These are phyloP conservation scores for Penicillium cosmopolitanum DNA, from an alignment of 495 filamentous ascomycete species.

Conservation along the genomic window DNA sequence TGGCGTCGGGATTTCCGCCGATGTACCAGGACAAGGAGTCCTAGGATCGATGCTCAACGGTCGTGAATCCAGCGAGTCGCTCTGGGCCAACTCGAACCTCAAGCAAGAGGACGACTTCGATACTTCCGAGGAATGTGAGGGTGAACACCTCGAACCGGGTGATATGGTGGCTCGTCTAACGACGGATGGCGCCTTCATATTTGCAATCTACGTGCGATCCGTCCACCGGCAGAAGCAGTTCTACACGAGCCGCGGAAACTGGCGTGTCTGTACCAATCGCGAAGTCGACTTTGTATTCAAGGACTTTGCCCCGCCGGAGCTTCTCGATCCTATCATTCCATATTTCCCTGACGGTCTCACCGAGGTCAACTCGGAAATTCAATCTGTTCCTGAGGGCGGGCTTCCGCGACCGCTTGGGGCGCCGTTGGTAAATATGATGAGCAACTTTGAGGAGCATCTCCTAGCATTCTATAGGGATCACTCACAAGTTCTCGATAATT, in stretches of 20 bases:
- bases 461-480: slow-evolving; percentile 49
- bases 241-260: slow-evolving; percentile 72
- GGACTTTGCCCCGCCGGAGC: slow-evolving; percentile 59
- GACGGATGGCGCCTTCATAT: slow-evolving; percentile 46
- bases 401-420: slow-evolving; percentile 44
- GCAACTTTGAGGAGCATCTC: slow-evolving; percentile 33
- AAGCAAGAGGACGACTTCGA: slow-evolving; percentile 36
- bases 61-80: slow-evolving; percentile 34
- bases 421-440: slow-evolving; percentile 37
- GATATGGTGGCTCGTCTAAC: slow-evolving; percentile 69
- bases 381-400: slow-evolving; percentile 45
- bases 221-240: slow-evolving; percentile 67
- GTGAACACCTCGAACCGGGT: slow-evolving; percentile 62
- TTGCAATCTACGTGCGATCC: slow-evolving; percentile 72
- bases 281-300: slow-evolving; percentile 65
- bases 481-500: slow-evolving; percentile 51
- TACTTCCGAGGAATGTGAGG: slow-evolving; percentile 39
- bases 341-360: slow-evolving; percentile 60
- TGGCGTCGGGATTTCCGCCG: slow-evolving; percentile 16
- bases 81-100: slow-evolving; percentile 31
- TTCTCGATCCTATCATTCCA: slow-evolving; percentile 61
- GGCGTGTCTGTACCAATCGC: slow-evolving; percentile 58
- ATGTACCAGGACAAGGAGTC: slow-evolving; percentile 16
- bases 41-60: slow-evolving; percentile 47
- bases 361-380: slow-evolving; percentile 44